Conservation (phyloP, 306 rosid genomes). For the Morella rubra region DNA sequence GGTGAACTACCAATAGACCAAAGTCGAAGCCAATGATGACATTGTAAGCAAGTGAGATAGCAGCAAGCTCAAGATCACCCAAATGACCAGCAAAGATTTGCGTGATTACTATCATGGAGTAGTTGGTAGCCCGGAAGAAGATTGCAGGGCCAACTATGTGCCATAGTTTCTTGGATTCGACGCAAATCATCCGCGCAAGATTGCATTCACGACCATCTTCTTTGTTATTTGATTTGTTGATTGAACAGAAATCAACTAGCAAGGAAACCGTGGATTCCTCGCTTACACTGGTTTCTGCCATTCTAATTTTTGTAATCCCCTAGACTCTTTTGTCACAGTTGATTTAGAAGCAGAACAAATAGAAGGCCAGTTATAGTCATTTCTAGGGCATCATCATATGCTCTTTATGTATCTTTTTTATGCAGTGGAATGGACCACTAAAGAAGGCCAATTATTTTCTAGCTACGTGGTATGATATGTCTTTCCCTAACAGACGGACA, state of each 20-base stretch:
- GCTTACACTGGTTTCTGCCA: too few species aligned
- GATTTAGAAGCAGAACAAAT: too few species aligned
- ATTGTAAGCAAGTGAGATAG: constrained; percentile 58
- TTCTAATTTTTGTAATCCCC: too few species aligned
- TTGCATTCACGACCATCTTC: constrained; percentile 11
- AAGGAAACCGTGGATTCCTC: constrained; percentile 44
- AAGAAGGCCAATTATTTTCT: too few species aligned
- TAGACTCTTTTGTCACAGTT: too few species aligned
- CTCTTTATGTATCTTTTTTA: too few species aligned
- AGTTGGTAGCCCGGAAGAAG: constrained; percentile 51
- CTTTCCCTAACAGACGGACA: too few species aligned
- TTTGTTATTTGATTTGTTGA: not conserved
- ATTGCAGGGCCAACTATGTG: constrained; percentile 75
- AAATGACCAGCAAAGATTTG: constrained; percentile 79
- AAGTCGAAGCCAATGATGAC: constrained; percentile 67
- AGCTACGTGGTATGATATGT: too few species aligned
- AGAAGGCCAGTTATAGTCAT: too few species aligned
- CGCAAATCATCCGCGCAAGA: constrained; percentile 36
- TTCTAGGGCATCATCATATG: too few species aligned
- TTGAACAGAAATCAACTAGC: constrained; percentile 6
- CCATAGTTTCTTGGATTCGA: constrained; percentile 75
- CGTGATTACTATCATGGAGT: constrained; percentile 61
- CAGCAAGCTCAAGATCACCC: constrained; percentile 71
- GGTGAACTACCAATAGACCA: constrained; percentile 55
- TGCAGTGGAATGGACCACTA: too few species aligned